Percentiles rank a stretch among this genome's conserved stretches.
Conservation (phyloP, 352 stramenopile species). For the Globisporangium paroecandrum region DNA sequence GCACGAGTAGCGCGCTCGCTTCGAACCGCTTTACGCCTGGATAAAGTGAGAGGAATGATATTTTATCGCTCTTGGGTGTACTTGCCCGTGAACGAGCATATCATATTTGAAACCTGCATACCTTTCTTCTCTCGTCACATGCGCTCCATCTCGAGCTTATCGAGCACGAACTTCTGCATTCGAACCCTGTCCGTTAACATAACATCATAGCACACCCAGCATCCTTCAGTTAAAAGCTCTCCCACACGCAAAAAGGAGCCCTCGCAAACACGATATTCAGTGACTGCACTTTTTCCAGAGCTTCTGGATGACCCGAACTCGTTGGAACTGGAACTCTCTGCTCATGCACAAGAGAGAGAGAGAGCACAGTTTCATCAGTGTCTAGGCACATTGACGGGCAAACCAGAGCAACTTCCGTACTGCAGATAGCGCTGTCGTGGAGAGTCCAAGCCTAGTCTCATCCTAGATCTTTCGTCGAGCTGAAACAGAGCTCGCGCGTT, state of each 20-base stretch:
- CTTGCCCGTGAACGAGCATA: too few relatives aligned
- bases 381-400: background rate
- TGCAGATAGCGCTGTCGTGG: slow-evolving; percentile 31
- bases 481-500: background rate
- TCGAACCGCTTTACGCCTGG: slow-evolving; percentile 28
- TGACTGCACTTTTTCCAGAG: slow-evolving; percentile 16
- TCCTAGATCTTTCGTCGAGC: background rate
- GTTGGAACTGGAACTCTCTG: slow-evolving; percentile 8
- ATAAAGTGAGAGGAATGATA: background rate
- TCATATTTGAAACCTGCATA: background rate
- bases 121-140: slow-evolving; percentile 30
- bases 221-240: background rate
- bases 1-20: slow-evolving; percentile 31
- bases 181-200: slow-evolving; percentile 15
- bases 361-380: slow-evolving; percentile 4
- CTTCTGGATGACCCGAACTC: slow-evolving; percentile 21
- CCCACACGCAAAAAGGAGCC: background rate
- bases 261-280: background rate
- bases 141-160: slow-evolving; percentile 27
- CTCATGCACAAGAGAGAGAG: background rate
- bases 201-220: background rate
- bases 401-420: slow-evolving; percentile 13
- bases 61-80: background rate
- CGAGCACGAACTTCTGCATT: slow-evolving; percentile 18
- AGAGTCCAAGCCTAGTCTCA: slow-evolving; percentile 4